Base-by-base conservation (phyloP, 305 asterid genomes). In the Petunia hybrid region DNA sequence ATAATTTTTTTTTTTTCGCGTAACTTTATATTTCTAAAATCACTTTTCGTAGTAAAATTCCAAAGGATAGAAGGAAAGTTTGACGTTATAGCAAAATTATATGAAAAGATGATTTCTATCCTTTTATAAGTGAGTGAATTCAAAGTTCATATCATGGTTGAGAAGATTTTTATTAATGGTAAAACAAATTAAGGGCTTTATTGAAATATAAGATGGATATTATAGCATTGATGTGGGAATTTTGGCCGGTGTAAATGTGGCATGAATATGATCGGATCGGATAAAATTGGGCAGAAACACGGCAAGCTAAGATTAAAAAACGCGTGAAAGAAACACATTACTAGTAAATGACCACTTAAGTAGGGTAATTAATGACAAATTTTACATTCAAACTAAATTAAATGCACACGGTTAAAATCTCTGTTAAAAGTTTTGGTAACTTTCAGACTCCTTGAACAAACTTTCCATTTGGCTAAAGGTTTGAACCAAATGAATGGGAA, bases 381-480 rank as follows among this genome's bases (percentile, higher is more conserved):
- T 35, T 73, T 48, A 40, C 67, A 68, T 40, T 80, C 76, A 68
- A 80, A 68, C 46, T 43, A 79, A 68, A 55, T 68, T 80, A 80
- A 80, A 67, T 67, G 82, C 68, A 13, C 43, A 31, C 48, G 46
- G 60, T 68, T 53, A 43, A 14, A 2, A 45, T 7, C 12, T 51
- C 42, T 39, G 46, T 45, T 1, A 35, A 71, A 73, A 36, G 78
- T 48, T 36, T 73, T 73, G 78, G 8, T 51, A 48, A 35, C 62
- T 71, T 38, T 71, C 78, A 48, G 31, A 71, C 62, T 71, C 62
- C 39, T 22, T 45, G 6, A 48, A 61, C 31, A 66, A 71, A 71
- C 60, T 6, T 14, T 51, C 4, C 78, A 48, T 70, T 69, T 48
- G 78, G 78, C 12, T 35, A 48, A 7, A 71, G 22, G 12, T 71